Evolutionary conservation across 768 basidiomycete genomes (phyloP).

Genomic region (Imleria badia): DNA sequence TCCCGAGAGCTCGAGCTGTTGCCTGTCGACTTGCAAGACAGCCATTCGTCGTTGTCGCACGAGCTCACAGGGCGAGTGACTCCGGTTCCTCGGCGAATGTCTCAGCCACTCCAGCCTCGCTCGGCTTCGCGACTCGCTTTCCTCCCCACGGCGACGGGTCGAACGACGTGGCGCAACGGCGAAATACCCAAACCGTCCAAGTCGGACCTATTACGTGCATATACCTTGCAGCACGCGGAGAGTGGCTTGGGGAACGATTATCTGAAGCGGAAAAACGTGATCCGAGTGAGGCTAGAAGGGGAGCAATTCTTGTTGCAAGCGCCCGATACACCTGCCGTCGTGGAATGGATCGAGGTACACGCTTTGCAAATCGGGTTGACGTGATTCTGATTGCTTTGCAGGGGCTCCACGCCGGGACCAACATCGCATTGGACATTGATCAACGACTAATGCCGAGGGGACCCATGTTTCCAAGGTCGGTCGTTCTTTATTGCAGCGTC

Average conservation of each 20-base stretch:
- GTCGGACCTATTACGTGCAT: slow-evolving; percentile 61
- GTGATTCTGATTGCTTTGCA: slow-evolving; percentile 30
- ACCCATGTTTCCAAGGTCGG: slow-evolving; percentile 76
- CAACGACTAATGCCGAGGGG: slow-evolving; percentile 90
- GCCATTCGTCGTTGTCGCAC: slow-evolving; percentile 23
- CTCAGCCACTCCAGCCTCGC: slow-evolving; percentile 15
- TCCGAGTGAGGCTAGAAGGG: slow-evolving; percentile 87
- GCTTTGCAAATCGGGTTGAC: slow-evolving; percentile 1
- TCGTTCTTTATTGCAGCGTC: background rate
- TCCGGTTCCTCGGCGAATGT: slow-evolving; percentile 12
- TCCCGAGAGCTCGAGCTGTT: slow-evolving; percentile 22
- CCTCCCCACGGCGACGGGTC: slow-evolving; percentile 17
- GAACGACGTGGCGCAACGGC: slow-evolving; percentile 18
- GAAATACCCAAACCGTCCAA: slow-evolving; percentile 43
- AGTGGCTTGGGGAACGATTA: slow-evolving; percentile 96
- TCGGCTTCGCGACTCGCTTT: slow-evolving; percentile 24
- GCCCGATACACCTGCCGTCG: slow-evolving; percentile 76
- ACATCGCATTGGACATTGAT: slow-evolving; percentile 91
- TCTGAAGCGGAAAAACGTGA: slow-evolving; percentile 89
- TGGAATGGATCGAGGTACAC: slow-evolving; percentile 93
- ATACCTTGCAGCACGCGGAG: slow-evolving; percentile 88
- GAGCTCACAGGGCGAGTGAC: slow-evolving; percentile 13
- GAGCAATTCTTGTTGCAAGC: slow-evolving; percentile 97
- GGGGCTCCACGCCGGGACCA: slow-evolving; percentile 89
- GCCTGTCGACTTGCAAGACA: slow-evolving; percentile 23